Base-by-base conservation (phyloP, 441 rosid species). In the Macaranga tanarius region DNA sequence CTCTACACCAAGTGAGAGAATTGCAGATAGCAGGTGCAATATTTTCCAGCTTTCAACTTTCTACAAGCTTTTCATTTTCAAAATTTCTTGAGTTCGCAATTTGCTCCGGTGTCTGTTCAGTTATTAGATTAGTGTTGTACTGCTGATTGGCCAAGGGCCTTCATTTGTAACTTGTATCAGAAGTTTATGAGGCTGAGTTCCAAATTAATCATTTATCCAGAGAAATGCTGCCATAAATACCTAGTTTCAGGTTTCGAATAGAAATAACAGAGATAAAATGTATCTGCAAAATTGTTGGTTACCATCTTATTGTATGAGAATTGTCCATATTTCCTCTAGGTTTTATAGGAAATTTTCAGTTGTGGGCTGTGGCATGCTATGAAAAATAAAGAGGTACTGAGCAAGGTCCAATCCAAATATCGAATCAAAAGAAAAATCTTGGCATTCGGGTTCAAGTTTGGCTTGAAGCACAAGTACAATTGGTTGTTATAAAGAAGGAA, bases 1-100 rank as follows among this genome's bases (percentile, higher is more conserved):
- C 90, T 92, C 80, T 92, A 89, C 89, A 88, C 96, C 84, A 87
- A 88, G 92, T 92, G 80, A 86, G 23, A 69, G 57, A 42, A 65
- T 62, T 25, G 2, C 57, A 5, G 20, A 40, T 25, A 38, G 34
- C 67, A 28, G 72, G 71, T 59, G 77, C 77, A 64, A 54, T 10
- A 51, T 19, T 51, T 8, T 20, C 57, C 54, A 61, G 71, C 70
- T 71, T 45, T 67, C 51, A n/a, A 45, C 57, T 52, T 57, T 50
- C 48, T 17, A 34, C 31, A 16, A 69, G 34, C 52, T 17, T 54
- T 76, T 77, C 56, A 5, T 44, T 50, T 71, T 65, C 58, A 3
- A 19, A 31, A 59, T 64, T 72, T 74, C 23, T 54, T 5, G 40
- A 48, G 52, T 48, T 75, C 77, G 73, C 76, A 48, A 45, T 75